Base-by-base conservation (phyloP, 2,329 filamentous ascomycete genomes). In the Cercospora citrullina region DNA sequence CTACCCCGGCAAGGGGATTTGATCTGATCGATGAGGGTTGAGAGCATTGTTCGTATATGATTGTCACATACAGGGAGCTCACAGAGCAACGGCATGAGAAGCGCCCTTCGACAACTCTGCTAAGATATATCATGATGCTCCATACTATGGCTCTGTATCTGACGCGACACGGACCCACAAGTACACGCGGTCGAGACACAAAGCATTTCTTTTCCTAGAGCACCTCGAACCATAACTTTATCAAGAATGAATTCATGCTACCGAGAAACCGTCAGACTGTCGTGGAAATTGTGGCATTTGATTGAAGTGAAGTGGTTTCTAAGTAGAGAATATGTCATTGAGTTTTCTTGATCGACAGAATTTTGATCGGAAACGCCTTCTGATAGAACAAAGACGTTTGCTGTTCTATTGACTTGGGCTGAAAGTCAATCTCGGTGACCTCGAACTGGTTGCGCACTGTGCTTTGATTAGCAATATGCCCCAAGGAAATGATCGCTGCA, bases 1-100 rank as follows among this genome's bases (percentile, higher is more conserved):
- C 81, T 83, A 83, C 80, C 81, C 81, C 77, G 81, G 81, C 81
- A 72, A 57, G 18, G 36, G 36, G 36, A 45, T 33, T 63, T n/a
- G 55, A 53, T 59, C 28, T 36, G 36, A 53, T 28, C 51, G 57
- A 59, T 59, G 26, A 1, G 10, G 3, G 10, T 2, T 51, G 23
- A n/a, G n/a, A n/a, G n/a, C n/a, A n/a, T n/a, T n/a, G 2, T 21
- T 51, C 7, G 45, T 51, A 51, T 23, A 51, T 51, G 5, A 21
- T 2, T 36, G 33, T 28, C 28, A 28, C n/a, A n/a, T n/a, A n/a
- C n/a, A n/a, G n/a, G n/a, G n/a, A n/a, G n/a, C 36, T 16, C 36
- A 6, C 5, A n/a, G 7, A 42, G 36, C 36, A 42, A 42, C 16
- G 16, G 36, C 16, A n/a, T 42, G 16, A 39, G 36, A 42, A n/a